A percentile compares a stretch with the other conserved stretches of the same genome.
phyloP scores from a whole-genome alignment of 164 flowering plant species.

The Buxus sempervirens region DNA sequence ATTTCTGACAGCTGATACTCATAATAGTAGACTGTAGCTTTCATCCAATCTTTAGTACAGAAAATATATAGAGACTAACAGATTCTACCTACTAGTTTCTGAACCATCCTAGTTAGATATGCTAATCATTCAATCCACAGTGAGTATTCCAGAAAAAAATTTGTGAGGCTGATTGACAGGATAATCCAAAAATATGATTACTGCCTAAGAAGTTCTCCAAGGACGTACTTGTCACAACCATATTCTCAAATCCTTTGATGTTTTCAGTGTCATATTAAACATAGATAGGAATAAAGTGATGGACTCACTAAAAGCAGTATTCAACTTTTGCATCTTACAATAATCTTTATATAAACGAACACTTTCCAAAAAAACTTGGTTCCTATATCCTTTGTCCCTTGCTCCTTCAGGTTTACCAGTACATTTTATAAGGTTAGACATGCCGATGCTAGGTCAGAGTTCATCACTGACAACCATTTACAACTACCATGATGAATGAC shows the following conservation, averaged over 20 bases:
- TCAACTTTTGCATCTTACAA: background rate
- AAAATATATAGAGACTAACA: no score
- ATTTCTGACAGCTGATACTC: no score
- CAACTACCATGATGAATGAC: background rate
- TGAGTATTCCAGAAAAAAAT: no score
- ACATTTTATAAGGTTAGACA: background rate
- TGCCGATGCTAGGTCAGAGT: background rate
- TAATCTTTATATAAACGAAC: background rate
- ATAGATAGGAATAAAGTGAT: background rate
- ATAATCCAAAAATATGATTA: no score
- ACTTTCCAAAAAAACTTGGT: background rate
- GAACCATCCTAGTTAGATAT: no score
- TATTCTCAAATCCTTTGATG: background rate
- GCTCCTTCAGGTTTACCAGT: background rate
- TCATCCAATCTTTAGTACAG: background rate
- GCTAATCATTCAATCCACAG: no score
- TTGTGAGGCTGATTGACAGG: background rate
- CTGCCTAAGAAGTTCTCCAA: background rate
- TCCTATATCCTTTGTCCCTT: background rate
- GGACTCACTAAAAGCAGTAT: background rate
- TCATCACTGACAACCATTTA: background rate
- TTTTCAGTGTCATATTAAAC: background rate
- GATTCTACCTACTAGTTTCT: no score
- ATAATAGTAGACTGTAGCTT: background rate
- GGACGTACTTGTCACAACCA: no score